These are phyloP conservation scores for Lichtheimia ramosa DNA, from an alignment of 371 early-diverging fungal genomes.

Conservation along the genomic window DNA sequence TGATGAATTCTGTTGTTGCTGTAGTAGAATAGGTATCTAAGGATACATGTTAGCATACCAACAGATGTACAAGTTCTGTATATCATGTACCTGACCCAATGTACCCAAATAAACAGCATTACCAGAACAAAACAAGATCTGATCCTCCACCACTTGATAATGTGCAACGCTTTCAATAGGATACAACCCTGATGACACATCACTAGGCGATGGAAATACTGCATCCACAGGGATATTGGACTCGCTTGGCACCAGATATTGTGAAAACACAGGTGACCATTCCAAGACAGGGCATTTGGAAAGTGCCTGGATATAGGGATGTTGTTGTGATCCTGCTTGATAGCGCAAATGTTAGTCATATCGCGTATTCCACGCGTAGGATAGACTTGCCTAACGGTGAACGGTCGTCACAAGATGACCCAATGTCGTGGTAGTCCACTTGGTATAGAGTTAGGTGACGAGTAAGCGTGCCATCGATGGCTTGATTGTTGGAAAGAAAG, in stretches of 20 bases:
- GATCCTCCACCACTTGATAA: slow-evolving; percentile 12
- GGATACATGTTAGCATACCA: neutral
- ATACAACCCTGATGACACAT: slow-evolving; percentile 8
- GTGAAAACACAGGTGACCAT: slow-evolving; percentile 16
- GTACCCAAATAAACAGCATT: slow-evolving; percentile 13
- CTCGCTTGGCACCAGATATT: slow-evolving; percentile 11
- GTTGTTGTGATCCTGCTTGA: neutral
- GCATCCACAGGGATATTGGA: neutral
- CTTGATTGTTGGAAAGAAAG: slow-evolving; percentile 58
- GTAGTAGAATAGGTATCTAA: neutral
- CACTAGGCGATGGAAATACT: slow-evolving; percentile 5
- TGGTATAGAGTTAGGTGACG: slow-evolving; percentile 28
- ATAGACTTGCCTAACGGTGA: neutral
- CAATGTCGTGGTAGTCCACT: slow-evolving; percentile 18
- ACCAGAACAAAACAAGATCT: slow-evolving; percentile 14
- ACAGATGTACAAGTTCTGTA: neutral
- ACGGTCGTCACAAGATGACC: neutral
- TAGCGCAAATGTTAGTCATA: neutral
- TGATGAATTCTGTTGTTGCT: too few relatives aligned
- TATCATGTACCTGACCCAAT: slow-evolving; percentile 15
- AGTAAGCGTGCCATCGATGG: slow-evolving; percentile 12
- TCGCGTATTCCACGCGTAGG: neutral
- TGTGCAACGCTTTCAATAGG: slow-evolving; percentile 15
- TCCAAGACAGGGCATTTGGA: slow-evolving; percentile 3
- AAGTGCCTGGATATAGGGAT: slow-evolving; percentile 7